Conservation (phyloP, 345 rosid genomes). For the Lepidium africanum region DNA sequence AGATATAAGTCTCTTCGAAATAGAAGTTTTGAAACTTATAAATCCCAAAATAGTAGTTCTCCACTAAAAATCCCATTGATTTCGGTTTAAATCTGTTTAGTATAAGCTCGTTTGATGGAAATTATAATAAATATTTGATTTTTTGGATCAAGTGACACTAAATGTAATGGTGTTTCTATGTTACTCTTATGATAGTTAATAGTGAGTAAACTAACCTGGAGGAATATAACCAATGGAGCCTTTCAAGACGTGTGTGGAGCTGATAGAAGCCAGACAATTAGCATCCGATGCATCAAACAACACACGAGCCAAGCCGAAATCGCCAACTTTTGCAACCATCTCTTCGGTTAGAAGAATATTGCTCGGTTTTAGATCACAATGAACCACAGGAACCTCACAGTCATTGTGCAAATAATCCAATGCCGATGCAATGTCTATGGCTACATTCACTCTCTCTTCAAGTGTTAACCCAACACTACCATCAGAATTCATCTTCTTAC, state of each 20-base stretch:
- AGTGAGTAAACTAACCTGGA: slow-evolving; percentile 35
- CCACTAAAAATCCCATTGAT: no score
- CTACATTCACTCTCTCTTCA: slow-evolving; percentile 38
- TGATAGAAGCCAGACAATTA: slow-evolving; percentile 25
- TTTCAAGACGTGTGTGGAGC: slow-evolving; percentile 32
- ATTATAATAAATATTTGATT: no score
- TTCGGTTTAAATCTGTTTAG: no score
- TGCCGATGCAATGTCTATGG: slow-evolving; percentile 39
- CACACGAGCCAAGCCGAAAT: slow-evolving; percentile 45
- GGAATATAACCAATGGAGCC: slow-evolving; percentile 53
- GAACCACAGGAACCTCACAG: slow-evolving; percentile 40
- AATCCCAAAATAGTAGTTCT: no score
- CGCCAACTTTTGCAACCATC: slow-evolving; percentile 50
- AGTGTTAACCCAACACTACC: slow-evolving; percentile 30
- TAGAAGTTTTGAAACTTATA: no score
- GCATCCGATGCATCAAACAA: slow-evolving; percentile 21
- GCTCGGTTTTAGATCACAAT: slow-evolving; percentile 40
- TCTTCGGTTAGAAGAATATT: slow-evolving; percentile 33
- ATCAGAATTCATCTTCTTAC: slow-evolving; percentile 22
- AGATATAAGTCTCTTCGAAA: no score
- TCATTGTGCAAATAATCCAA: slow-evolving; percentile 49
- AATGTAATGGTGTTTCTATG: no score
- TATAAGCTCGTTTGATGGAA: no score
- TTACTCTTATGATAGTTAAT: neutral
- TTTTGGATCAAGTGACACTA: no score